Base-by-base conservation (phyloP, 208 protist species). In the Vickermania ingenoplastis region DNA sequence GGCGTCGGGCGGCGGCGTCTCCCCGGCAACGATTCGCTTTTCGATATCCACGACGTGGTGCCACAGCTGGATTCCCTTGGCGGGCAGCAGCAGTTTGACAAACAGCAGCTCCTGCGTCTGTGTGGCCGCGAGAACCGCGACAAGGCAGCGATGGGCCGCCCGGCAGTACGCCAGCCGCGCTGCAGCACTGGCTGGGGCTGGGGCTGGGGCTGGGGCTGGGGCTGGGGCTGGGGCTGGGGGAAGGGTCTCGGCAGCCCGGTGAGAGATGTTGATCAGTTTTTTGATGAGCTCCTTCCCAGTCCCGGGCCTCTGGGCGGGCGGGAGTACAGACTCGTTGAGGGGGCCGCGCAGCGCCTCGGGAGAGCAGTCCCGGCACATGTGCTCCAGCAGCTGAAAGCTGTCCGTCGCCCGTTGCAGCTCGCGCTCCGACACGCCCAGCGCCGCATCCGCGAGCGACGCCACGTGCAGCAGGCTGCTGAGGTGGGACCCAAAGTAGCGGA, bases 71-170 rank as follows among this genome's bases (percentile, higher is more conserved):
- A 13, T 73, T 70, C 53, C 77, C 70, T 23, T 70, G 63, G 2
- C 61, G 57, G 1, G 75, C 63, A 92, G 81, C 24, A 95, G 70
- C 54, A 96, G 89, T 14, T 77, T 51, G 17, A 69, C 59, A 54
- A 92, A 92, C 26, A 95, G 78, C 3, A 69, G 75, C 59, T 94
- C 87, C 45, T 92, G 73, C 0, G 65, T 71, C 61, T 96, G 91
- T 17, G 91, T 96, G 23, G 73, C 70, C 13, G 65, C 67, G 24
- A 93, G 67, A 2, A 86, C 73, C 11, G 77, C 70, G 5, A 71
- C 79, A 2, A 96, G 60, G 31, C 83, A 84, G 52, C 81, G 77
- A 61, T 78, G 86, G 5, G 91, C 89, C 11, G 78, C 60, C 59
- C 86, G 80, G 26, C 87, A 72, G 51, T 82, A 81, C 2, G 53